Percentiles rank a stretch among this genome's conserved stretches.
phyloP scores from a whole-genome alignment of 306 rosid genomes.

The Datisca glomerata region DNA sequence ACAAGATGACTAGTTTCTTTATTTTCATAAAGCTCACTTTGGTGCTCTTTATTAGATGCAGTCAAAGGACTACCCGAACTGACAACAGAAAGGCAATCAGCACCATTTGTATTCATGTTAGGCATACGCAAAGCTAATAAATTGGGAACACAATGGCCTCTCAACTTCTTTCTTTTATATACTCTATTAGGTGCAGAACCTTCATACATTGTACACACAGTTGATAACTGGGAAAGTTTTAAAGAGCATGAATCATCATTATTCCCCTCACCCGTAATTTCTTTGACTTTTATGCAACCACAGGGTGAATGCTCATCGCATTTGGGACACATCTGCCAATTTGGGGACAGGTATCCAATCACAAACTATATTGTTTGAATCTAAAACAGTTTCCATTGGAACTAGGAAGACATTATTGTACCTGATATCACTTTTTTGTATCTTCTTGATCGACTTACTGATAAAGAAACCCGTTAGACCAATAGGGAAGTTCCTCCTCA shows the following conservation, averaged over 20 bases:
- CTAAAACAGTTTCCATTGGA: too few species aligned
- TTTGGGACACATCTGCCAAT: conserved; percentile 64
- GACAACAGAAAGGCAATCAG: conserved; percentile 30
- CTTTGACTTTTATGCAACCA: conserved; percentile 40
- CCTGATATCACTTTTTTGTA: too few species aligned
- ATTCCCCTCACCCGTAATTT: conserved; percentile 27
- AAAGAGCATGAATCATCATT: conserved; percentile 30
- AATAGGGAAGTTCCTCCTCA: too few species aligned
- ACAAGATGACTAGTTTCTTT: conserved; percentile 14
- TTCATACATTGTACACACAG: conserved; percentile 40
- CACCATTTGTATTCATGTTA: conserved; percentile 9
- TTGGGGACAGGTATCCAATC: conserved; percentile 49
- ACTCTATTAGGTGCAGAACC: conserved; percentile 32
- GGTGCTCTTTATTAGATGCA: conserved; percentile 34
- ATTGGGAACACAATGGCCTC: conserved; percentile 19
- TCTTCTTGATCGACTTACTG: too few species aligned
- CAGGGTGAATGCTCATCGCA: conserved; percentile 27
- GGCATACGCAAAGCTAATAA: conserved; percentile 8
- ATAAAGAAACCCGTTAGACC: too few species aligned
- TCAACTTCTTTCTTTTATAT: conserved; percentile 57
- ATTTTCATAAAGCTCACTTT: conserved; percentile 22
- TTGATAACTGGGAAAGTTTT: conserved; percentile 34
- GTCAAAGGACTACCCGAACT: conserved; percentile 33
- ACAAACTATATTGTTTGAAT: too few species aligned
- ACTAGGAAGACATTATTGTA: too few species aligned